A percentile compares a stretch with the other conserved stretches of the same genome.
Conservation (phyloP, 225 moss, liverwort and hornwort species). For the Marchantia polymorpha region DNA sequence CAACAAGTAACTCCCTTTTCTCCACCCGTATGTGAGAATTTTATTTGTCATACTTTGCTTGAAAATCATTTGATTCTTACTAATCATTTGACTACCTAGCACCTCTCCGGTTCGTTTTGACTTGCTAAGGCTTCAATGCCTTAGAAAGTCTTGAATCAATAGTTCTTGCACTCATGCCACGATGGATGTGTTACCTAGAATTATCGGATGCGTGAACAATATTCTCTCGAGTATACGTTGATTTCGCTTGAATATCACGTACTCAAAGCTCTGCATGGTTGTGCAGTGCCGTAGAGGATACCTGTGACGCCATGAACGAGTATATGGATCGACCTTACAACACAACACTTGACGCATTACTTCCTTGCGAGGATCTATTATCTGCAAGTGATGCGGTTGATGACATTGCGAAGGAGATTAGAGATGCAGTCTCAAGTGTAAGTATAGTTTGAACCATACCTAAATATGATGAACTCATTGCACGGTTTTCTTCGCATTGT, state of each 20-base stretch:
- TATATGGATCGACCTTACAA: conserved; percentile 61
- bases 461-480: background rate
- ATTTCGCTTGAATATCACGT: no score
- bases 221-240: no score
- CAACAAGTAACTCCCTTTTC: conserved; percentile 45
- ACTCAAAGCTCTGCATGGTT: background rate
- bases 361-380: conserved; percentile 61
- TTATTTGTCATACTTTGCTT: background rate
- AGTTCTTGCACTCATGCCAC: background rate
- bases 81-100: background rate
- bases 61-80: background rate
- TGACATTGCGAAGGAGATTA: conserved; percentile 44
- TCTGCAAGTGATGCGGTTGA: conserved; percentile 50
- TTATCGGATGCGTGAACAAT: no score
- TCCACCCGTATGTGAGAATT: background rate
- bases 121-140: background rate
- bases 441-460: background rate
- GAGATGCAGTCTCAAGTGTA: conserved; percentile 44
- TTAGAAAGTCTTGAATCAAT: no score
- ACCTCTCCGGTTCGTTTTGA: background rate
- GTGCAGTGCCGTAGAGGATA: conserved; percentile 54
- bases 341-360: conserved; percentile 56
- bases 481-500: background rate
- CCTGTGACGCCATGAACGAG: conserved; percentile 60
- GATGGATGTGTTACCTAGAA: background rate